Base-by-base conservation (phyloP, 495 filamentous ascomycete species). In the Penicillium longicatenatum region DNA sequence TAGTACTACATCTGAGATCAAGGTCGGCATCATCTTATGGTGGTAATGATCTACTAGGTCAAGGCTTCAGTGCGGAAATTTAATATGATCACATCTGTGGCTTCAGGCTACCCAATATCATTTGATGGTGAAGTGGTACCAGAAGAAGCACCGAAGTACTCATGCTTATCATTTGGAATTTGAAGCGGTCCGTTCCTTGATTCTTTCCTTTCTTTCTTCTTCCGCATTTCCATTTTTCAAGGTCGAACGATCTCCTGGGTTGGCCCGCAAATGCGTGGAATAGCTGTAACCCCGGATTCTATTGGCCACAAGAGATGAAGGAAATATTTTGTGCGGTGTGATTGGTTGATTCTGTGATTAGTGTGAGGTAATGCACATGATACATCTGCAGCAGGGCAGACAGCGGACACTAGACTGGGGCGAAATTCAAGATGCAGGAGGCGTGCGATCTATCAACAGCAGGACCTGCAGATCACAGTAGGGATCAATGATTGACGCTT, bases 361-460 rank as follows among this genome's bases (percentile, higher is more conserved):
- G 42, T 45, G 0, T 8, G 19, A 45, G 42, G 42, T 11, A 45
- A 49, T 14, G 2, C 50, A 43, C 54, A 44, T 57, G 1, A 55
- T 45, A 30, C 51, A 45, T 22, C 20, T 47, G 46, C 52, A 46
- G 2, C 8, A 24, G 42, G 42, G 42, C 19, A 21, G 31, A 35
- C 31, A 35, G 31, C 41, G 44, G 22, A 30, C 24, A 49, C 24
- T 17, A 50, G 44, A 16, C 29, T 19, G 35, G 46, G 56, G 52
- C 11, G 31, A 45, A 21, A 35, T 52, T 47, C 20, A 39, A 30
- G 30, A 46, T 46, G 26, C 47, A 52, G 21, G 19, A 21, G 41
- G 26, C 42, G 8, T 33, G 37, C 24, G 55, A 63, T 55, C 47
- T 49, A 59, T 55, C 55, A 52, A 42, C 42, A 44, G 17, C 42